Evolutionary conservation across 2,329 filamentous ascomycete genomes (phyloP).

Genomic region (Hirsutella minnesotensis): DNA sequence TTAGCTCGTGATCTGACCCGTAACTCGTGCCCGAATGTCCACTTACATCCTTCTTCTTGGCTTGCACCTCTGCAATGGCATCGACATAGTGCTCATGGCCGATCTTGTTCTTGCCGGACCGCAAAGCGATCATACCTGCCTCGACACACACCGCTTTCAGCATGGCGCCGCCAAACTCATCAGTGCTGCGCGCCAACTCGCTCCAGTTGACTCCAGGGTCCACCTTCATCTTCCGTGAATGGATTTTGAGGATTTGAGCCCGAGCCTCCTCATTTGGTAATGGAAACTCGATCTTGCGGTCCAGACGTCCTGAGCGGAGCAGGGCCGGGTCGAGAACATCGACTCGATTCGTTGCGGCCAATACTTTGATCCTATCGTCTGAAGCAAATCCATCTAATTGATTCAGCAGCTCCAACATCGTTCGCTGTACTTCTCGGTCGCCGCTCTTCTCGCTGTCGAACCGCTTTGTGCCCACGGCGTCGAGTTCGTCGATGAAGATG

Average conservation of each 20-base stretch:
- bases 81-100: slow-evolving; percentile 98
- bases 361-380: slow-evolving; percentile 91
- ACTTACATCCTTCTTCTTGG: slow-evolving; percentile 83
- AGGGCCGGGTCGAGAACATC: slow-evolving; percentile 89
- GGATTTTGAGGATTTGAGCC: slow-evolving; percentile 93
- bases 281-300: slow-evolving; percentile 97
- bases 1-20: slow-evolving; percentile 1
- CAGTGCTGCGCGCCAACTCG: slow-evolving; percentile 88
- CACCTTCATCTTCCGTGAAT: slow-evolving; percentile 96
- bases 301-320: slow-evolving; percentile 80
- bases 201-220: slow-evolving; percentile 90
- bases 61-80: slow-evolving; percentile 90
- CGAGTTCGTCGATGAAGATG: slow-evolving; percentile 98
- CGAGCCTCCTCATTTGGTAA: slow-evolving; percentile 95
- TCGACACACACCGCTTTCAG: slow-evolving; percentile 98
- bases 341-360: slow-evolving; percentile 88
- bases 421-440: slow-evolving; percentile 94
- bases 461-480: slow-evolving; percentile 96
- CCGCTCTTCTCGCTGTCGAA: slow-evolving; percentile 98
- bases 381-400: slow-evolving; percentile 97
- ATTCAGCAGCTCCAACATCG: slow-evolving; percentile 97
- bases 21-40: neutral
- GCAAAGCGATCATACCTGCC: slow-evolving; percentile 95
- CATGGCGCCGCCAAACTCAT: slow-evolving; percentile 96
- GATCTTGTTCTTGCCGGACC: slow-evolving; percentile 91